Evolutionary conservation across 1,284 basidiomycete species (phyloP).

Genomic region (Sporisorium sorghi): DNA sequence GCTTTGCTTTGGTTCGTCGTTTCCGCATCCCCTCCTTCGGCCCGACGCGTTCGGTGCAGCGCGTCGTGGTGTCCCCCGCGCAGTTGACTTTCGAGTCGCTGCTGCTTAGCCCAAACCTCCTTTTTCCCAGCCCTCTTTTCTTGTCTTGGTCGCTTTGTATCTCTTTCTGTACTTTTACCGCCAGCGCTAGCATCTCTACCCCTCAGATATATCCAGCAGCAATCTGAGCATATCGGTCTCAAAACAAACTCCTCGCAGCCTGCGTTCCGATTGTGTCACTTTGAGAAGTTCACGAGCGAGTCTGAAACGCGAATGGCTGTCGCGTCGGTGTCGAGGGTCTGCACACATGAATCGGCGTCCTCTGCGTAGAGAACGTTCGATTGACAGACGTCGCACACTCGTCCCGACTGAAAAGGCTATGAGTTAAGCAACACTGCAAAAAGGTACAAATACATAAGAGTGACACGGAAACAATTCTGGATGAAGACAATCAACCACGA

Average conservation of each 20-base stretch:
- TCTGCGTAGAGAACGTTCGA: not conserved
- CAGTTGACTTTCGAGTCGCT: not conserved
- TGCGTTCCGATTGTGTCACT: not conserved
- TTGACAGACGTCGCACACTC: not conserved
- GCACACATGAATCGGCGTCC: too few relatives aligned
- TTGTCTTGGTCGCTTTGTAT: constrained; percentile 52
- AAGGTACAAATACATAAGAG: constrained; percentile 6
- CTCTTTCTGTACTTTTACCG: constrained; percentile 60
- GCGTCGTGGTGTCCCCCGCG: constrained; percentile 42
- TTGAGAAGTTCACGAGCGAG: too few relatives aligned
- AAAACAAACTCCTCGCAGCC: constrained; percentile 13
- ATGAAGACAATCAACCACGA: constrained; percentile 37
- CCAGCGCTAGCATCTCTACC: constrained; percentile 54
- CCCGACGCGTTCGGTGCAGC: constrained; percentile 44
- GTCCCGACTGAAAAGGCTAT: not conserved
- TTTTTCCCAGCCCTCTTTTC: constrained; percentile 13
- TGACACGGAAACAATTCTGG: not conserved
- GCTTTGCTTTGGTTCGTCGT: constrained; percentile 1
- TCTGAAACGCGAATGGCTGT: too few relatives aligned
- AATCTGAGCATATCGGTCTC: constrained; percentile 59
- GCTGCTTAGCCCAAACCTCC: constrained; percentile 13
- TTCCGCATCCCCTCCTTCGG: constrained; percentile 12
- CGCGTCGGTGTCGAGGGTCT: too few relatives aligned
- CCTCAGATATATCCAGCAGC: constrained; percentile 59
- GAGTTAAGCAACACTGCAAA: not conserved